phyloP scores from a whole-genome alignment of 106 monocot species.

The Platanthera zijinensis region DNA sequence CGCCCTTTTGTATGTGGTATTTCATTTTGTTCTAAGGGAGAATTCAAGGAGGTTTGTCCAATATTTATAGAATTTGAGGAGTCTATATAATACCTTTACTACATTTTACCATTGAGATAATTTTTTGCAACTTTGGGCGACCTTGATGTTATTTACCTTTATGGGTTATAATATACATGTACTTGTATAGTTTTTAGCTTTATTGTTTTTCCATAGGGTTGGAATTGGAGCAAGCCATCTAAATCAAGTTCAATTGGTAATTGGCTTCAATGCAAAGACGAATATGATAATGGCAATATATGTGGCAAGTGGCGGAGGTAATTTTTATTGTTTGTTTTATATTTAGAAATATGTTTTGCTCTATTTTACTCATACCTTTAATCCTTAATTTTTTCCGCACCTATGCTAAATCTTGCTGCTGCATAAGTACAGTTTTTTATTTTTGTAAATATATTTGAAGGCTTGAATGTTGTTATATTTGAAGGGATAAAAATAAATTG shows the following conservation, averaged over 20 bases:
- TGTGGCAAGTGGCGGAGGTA: slow-evolving; percentile 13
- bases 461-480: background rate
- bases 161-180: background rate
- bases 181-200: background rate
- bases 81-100: background rate
- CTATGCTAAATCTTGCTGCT: background rate
- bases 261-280: slow-evolving; percentile 9
- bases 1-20: background rate
- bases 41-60: background rate
- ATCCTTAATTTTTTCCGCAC: background rate
- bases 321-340: slow-evolving; percentile 2
- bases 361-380: background rate
- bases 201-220: slow-evolving; percentile 7
- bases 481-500: background rate
- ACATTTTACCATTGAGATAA: background rate
- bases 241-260: slow-evolving; percentile 1
- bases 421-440: background rate
- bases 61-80: background rate
- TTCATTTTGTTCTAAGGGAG: background rate
- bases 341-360: background rate
- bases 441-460: background rate
- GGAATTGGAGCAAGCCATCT: slow-evolving; percentile 6
- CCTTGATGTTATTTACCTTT: background rate
- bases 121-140: background rate
- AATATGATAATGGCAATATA: slow-evolving; percentile 8